Evolutionary conservation across 768 basidiomycete species (phyloP).

Genomic region (Russula abietina): DNA sequence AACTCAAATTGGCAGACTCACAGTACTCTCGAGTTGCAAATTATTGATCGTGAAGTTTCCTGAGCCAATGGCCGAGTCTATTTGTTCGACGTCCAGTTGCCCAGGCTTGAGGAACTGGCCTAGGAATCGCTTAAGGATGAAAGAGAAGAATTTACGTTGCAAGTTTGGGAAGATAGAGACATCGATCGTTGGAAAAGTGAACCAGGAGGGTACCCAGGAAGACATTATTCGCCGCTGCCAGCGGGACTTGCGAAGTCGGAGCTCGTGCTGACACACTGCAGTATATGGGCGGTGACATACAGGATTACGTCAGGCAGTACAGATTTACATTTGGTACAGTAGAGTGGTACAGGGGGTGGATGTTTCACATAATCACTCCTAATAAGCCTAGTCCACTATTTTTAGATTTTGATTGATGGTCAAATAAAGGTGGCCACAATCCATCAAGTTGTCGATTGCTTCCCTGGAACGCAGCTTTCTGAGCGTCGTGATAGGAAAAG

Average conservation of each 20-base stretch:
- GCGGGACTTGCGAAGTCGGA: no score
- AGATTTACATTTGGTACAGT: not conserved
- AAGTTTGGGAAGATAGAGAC: constrained; percentile 63
- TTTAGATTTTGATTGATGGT: constrained; percentile 21
- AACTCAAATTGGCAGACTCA: constrained; percentile 35
- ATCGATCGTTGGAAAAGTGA: constrained; percentile 55
- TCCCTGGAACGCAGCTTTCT: constrained; percentile 17
- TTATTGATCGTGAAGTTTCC: constrained; percentile 84
- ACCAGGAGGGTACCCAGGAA: constrained; percentile 41
- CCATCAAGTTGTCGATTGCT: constrained; percentile 27
- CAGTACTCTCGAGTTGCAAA: constrained; percentile 71
- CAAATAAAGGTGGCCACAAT: constrained; percentile 21
- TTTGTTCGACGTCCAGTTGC: constrained; percentile 78
- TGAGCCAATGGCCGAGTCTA: constrained; percentile 90
- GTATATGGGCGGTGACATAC: not conserved
- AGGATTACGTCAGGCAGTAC: constrained; percentile 7
- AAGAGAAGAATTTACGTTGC: constrained; percentile 86
- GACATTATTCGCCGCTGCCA: constrained; percentile 27
- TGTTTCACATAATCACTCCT: not conserved
- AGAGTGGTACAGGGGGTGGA: not conserved
- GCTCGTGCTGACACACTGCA: not conserved
- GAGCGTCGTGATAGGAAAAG: not conserved
- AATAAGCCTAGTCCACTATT: constrained; percentile 4
- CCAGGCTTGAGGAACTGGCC: constrained; percentile 87
- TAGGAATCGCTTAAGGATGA: constrained; percentile 72